These are phyloP conservation scores for Cryptococcus sp. DNA, from an alignment of 1,284 basidiomycete genomes.

Conservation along the genomic window DNA sequence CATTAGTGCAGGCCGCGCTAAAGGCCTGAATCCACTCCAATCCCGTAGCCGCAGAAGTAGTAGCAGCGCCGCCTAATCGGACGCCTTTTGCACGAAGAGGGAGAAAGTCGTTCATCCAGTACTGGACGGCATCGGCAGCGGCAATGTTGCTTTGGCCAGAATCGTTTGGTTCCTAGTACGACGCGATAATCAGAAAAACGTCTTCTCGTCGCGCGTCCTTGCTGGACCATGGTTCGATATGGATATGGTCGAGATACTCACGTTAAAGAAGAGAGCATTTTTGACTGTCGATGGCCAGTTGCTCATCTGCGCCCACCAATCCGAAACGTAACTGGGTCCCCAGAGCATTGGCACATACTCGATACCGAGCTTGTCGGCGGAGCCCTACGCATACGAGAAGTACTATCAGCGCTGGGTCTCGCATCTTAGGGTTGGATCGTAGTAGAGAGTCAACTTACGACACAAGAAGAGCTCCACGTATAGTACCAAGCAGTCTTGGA, in stretches of 20 bases:
- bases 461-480: conserved; percentile 48
- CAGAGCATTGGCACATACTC: conserved; percentile 69
- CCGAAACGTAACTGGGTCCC: conserved; percentile 57
- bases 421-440: not conserved
- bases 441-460: conserved; percentile 12
- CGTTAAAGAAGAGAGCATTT: conserved; percentile 67
- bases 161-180: conserved; percentile 59
- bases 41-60: conserved; percentile 64
- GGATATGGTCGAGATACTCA: conserved; percentile 4
- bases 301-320: conserved; percentile 37
- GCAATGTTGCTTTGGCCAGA: conserved; percentile 64
- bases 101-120: conserved; percentile 67
- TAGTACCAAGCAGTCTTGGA: conserved; percentile 45
- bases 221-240: not conserved
- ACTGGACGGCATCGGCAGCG: conserved; percentile 56
- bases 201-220: not conserved
- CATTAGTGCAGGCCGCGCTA: conserved; percentile 55
- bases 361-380: conserved; percentile 56
- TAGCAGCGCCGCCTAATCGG: conserved; percentile 65
- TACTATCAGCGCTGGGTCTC: not conserved
- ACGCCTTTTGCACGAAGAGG: conserved; percentile 64
- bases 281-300: conserved; percentile 58
- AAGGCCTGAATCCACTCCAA: conserved; percentile 66
- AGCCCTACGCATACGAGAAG: conserved; percentile 25
- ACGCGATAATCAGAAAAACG: not conserved